Base-by-base conservation (phyloP, 1,284 basidiomycete genomes). In the Tranzscheliella williamsii region DNA sequence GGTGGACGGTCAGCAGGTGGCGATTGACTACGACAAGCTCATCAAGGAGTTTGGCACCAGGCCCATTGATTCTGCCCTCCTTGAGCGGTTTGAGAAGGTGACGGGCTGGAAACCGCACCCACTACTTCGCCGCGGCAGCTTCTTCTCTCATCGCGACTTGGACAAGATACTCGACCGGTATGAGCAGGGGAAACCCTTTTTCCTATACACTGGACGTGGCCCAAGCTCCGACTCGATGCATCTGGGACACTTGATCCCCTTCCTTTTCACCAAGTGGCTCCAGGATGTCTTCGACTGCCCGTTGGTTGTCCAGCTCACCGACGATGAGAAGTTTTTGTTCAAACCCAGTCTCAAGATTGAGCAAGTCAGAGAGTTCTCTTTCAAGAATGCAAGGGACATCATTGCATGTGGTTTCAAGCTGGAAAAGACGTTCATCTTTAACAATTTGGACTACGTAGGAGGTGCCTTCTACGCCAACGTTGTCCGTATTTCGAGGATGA, bases 311-410 rank as follows among this genome's bases (percentile, higher is more conserved):
- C 94, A 98, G 78, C 84, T 98, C 5, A 98, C 94, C 38, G 95
- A 99, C 75, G 95, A 99, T 79, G 95, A 99, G 79, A 99, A 99
- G 80, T 99, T 98, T 82, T 80, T 99, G 45, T 95, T 99, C 84
- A 95, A 97, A 79, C 88, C 91, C 42, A 86, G 91, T 60, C 84
- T 95, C 55, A 92, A 90, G 75, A 83, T 90, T 34, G 90, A 96
- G 66, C 88, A 99, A 78, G 90, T 89, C 38, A 85, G 87, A 72
- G 83, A 84, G 31, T 97, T 92, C 78, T 86, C 91, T 8, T 84
- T 85, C 64, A 85, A 86, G 70, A 98, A 98, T 75, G 88, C 93
- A 23, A 85, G 85, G 58, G 95, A 98, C 76, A 95, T 98, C 75
- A 96, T 99, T 70, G 91, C 94, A 0, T 90, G 92, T 64, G 94